These are phyloP conservation scores for Coleophoma cylindrospora DNA, from an alignment of 2,329 filamentous ascomycete species.

Conservation along the genomic window DNA sequence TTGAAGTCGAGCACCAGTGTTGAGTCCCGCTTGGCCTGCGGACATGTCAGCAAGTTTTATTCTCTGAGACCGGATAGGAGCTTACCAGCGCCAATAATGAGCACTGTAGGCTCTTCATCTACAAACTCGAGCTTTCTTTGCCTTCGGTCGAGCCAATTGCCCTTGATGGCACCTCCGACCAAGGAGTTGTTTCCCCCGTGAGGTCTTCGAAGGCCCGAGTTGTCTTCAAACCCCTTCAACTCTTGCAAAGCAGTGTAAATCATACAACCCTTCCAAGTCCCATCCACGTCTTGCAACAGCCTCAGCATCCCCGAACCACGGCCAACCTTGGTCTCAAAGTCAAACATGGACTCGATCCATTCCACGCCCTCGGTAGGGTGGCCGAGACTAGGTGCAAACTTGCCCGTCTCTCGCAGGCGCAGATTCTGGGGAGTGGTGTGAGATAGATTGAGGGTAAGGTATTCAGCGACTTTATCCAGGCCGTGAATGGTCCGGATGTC, in stretches of 20 bases:
- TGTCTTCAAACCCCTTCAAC: conserved; percentile 48
- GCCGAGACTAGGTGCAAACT: conserved; percentile 2
- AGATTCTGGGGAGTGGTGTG: conserved; percentile 26
- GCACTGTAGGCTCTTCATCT: conserved; percentile 47
- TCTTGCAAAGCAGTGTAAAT: conserved; percentile 54
- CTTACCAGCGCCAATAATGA: conserved; percentile 48
- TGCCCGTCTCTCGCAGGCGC: conserved; percentile 3
- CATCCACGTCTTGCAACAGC: conserved; percentile 33
- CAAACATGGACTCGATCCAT: conserved; percentile 52
- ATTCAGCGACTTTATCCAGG: conserved; percentile 10
- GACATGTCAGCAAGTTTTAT: not conserved
- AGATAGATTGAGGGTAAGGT: conserved; percentile 21
- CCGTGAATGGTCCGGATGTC: conserved; percentile 31
- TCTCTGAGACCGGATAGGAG: not conserved
- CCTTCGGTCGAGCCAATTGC: conserved; percentile 55
- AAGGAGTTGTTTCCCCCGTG: conserved; percentile 37
- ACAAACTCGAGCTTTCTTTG: conserved; percentile 33
- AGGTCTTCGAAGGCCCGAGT: conserved; percentile 29
- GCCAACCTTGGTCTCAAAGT: conserved; percentile 46
- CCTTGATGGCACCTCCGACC: conserved; percentile 22
- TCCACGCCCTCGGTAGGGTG: conserved; percentile 32
- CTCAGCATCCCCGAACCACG: conserved; percentile 49
- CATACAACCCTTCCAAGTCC: conserved; percentile 55
- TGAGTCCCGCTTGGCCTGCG: conserved; percentile 52
- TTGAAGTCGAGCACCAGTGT: conserved; percentile 52